Conservation (phyloP, 192 early-diverging fungal genomes). For the Paraglomus occultum region DNA sequence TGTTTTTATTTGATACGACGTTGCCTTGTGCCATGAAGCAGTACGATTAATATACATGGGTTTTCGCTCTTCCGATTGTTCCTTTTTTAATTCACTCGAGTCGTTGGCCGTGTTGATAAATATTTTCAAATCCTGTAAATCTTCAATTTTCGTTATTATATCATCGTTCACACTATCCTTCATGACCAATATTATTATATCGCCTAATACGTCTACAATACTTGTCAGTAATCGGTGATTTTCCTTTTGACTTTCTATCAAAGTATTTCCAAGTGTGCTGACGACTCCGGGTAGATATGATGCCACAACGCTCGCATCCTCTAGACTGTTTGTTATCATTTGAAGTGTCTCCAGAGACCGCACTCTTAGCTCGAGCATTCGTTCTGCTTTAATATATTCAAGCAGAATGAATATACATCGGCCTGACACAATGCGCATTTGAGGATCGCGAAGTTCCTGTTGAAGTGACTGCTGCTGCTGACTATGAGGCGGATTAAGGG, state of each 20-base stretch:
- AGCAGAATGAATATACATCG: conserved; percentile 26
- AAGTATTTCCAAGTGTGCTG: conserved; percentile 32
- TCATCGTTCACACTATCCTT: conserved; percentile 27
- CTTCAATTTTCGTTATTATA: background rate
- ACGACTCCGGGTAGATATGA: conserved; percentile 37
- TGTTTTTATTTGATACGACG: conserved; percentile 29
- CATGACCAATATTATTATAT: conserved; percentile 35
- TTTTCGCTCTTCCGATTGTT: background rate
- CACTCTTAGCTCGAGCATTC: conserved; percentile 34
- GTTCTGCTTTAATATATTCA: conserved; percentile 25
- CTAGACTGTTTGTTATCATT: conserved; percentile 32
- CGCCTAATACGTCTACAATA: conserved; percentile 31
- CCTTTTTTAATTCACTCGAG: background rate
- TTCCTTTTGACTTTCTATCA: conserved; percentile 39
- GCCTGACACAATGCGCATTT: conserved; percentile 21
- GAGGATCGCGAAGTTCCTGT: conserved; percentile 9
- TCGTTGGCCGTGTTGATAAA: background rate
- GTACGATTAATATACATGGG: conserved; percentile 8
- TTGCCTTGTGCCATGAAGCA: conserved; percentile 32
- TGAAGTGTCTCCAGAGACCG: conserved; percentile 36
- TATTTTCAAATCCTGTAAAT: conserved; percentile 19
- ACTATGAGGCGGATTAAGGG: conserved; percentile 13
- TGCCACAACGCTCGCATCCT: conserved; percentile 29
- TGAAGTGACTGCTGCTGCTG: background rate
- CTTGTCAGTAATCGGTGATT: conserved; percentile 36